Evolutionary conservation across 345 rosid genomes (phyloP).

Genomic region (Fremontodendron californicum): DNA sequence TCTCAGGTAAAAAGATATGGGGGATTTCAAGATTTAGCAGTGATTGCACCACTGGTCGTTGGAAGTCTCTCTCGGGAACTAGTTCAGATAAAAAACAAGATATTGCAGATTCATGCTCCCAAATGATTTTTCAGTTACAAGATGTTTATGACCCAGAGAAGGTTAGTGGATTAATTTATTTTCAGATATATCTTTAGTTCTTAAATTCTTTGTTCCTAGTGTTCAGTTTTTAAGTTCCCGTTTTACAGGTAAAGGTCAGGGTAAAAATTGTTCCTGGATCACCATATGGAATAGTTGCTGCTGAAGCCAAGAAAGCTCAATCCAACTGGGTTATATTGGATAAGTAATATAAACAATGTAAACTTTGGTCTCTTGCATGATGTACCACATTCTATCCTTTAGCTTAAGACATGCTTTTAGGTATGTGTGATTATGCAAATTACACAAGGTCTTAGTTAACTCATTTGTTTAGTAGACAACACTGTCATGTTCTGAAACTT

Average conservation of each 20-base stretch:
- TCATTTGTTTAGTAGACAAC: background rate
- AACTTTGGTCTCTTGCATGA: conserved; percentile 18
- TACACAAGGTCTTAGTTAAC: background rate
- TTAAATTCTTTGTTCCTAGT: conserved; percentile 1
- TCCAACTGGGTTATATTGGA: conserved; percentile 93
- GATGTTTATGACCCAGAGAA: conserved; percentile 88
- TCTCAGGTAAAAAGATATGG: conserved; percentile 77
- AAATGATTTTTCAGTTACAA: conserved; percentile 80
- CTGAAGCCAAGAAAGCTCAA: conserved; percentile 68
- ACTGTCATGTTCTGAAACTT: background rate
- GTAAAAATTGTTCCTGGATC: conserved; percentile 68
- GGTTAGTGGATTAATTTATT: conserved; percentile 32
- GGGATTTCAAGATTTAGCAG: conserved; percentile 75
- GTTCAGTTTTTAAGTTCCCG: conserved; percentile 9
- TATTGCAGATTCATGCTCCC: conserved; percentile 79
- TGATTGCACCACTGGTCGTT: conserved; percentile 70
- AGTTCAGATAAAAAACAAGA: conserved; percentile 65
- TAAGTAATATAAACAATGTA: conserved; percentile 46
- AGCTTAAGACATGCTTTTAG: background rate
- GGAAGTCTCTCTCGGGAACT: conserved; percentile 61
- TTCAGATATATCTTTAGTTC: background rate
- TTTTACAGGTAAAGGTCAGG: conserved; percentile 73
- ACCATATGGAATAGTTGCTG: conserved; percentile 74
- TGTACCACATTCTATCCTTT: background rate
- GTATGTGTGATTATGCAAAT: background rate